Percentiles rank a stretch among this genome's conserved stretches.
These are phyloP conservation scores for Quercus variabilis DNA, from an alignment of 306 rosid genomes.

Conservation along the genomic window DNA sequence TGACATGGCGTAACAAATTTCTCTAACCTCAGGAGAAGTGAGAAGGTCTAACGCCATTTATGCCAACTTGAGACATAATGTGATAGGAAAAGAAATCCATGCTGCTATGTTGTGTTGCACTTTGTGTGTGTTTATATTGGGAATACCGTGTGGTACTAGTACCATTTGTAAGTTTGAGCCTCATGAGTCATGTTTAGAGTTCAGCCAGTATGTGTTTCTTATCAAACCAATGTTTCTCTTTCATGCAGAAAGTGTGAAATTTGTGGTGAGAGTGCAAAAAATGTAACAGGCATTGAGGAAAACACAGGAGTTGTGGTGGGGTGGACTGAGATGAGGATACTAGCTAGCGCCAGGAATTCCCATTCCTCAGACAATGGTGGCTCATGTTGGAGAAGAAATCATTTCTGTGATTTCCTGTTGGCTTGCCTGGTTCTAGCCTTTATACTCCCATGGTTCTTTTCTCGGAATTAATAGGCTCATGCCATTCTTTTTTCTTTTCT, in stretches of 20 bases:
- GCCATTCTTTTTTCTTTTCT: neutral
- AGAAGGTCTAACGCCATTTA: too few species aligned
- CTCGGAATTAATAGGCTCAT: neutral
- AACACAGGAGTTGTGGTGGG: neutral
- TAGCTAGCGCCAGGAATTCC: constrained; percentile 1
- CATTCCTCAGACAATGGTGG: neutral
- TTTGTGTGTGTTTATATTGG: too few species aligned
- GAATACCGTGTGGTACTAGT: too few species aligned
- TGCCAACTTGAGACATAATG: too few species aligned
- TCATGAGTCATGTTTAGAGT: neutral
- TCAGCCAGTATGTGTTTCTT: neutral
- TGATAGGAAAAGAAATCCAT: too few species aligned
- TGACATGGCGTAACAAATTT: too few species aligned
- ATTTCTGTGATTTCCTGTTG: constrained; percentile 7
- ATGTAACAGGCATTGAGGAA: constrained; percentile 4
- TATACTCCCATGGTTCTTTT: constrained; percentile 18
- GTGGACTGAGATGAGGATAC: neutral
- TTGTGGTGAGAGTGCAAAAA: constrained; percentile 25
- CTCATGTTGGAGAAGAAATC: constrained; percentile 9
- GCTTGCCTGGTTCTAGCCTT: constrained; percentile 19
- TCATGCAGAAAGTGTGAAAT: constrained; percentile 22
- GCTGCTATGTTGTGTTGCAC: too few species aligned
- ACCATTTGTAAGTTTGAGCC: neutral
- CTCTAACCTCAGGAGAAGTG: too few species aligned
- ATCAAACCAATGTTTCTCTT: neutral